Conservation (phyloP, 2,329 filamentous ascomycete species). For the Albifimbria verrucaria region DNA sequence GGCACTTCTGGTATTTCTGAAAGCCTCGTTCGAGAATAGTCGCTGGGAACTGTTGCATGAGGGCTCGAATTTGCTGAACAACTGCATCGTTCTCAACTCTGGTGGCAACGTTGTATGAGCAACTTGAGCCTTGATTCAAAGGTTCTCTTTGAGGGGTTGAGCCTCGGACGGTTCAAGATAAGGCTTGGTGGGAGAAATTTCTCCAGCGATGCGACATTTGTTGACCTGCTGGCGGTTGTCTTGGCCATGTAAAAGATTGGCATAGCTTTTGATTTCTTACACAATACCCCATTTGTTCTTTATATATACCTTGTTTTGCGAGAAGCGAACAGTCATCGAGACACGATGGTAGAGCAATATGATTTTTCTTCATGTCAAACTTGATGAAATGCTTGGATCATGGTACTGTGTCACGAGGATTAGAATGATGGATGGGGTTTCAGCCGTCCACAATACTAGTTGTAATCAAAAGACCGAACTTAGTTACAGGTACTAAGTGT, state of each 20-base stretch:
- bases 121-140: no score
- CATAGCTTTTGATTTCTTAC: not conserved
- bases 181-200: no score
- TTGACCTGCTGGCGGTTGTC: not conserved
- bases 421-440: no score
- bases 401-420: no score
- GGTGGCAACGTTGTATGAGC: slow-evolving; percentile 20
- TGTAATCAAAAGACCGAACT: no score
- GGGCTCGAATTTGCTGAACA: slow-evolving; percentile 73
- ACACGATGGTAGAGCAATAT: not conserved
- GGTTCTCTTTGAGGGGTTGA: not conserved
- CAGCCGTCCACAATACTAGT: no score
- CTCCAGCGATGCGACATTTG: no score
- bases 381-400: no score
- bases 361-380: not conserved
- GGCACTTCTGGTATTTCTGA: slow-evolving; percentile 76
- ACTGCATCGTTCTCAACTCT: slow-evolving; percentile 61
- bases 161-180: not conserved
- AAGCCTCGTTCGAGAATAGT: slow-evolving; percentile 76
- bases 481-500: no score
- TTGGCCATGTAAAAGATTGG: no score
- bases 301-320: not conserved
- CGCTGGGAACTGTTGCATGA: slow-evolving; percentile 92
- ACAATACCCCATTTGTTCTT: not conserved
- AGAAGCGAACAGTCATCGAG: not conserved